Conservation (phyloP, 179 eudicot genomes). For the Actinidia arguta region DNA sequence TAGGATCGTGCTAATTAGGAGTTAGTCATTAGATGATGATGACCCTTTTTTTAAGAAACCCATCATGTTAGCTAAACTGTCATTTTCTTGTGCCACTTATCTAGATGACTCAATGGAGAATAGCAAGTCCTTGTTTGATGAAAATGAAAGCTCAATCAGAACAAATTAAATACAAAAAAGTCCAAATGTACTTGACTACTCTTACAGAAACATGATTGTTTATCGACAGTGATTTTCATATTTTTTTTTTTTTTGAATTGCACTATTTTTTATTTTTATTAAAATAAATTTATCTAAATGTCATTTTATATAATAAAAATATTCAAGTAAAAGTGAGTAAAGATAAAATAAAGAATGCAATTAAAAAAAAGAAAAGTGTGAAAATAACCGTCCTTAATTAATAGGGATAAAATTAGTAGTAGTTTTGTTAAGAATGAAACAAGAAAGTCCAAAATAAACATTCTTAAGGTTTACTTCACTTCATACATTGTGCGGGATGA, state of each 20-base stretch:
- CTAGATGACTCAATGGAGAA: conserved; percentile 19
- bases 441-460: conserved; percentile 26
- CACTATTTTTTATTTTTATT: too few species aligned
- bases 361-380: too few species aligned
- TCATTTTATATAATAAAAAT: too few species aligned
- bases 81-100: conserved; percentile 30
- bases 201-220: not conserved
- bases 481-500: conserved; percentile 10
- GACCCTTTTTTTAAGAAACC: not conserved
- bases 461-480: conserved; percentile 47
- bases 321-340: too few species aligned
- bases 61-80: conserved; percentile 33
- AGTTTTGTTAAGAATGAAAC: conserved; percentile 30
- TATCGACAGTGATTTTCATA: too few species aligned
- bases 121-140: conserved; percentile 20
- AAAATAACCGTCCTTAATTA: too few species aligned
- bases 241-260: too few species aligned
- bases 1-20: not conserved
- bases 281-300: too few species aligned
- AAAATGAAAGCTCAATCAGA: conserved; percentile 31
- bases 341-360: too few species aligned
- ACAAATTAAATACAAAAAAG: conserved; percentile 14
- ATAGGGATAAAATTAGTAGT: conserved; percentile 5
- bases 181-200: conserved; percentile 39
- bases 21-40: conserved; percentile 11